Evolutionary conservation across 257 asterid species (phyloP), one percentile per base, ranked within the genome.

Genomic region (Thymus quinquecostatus): DNA sequence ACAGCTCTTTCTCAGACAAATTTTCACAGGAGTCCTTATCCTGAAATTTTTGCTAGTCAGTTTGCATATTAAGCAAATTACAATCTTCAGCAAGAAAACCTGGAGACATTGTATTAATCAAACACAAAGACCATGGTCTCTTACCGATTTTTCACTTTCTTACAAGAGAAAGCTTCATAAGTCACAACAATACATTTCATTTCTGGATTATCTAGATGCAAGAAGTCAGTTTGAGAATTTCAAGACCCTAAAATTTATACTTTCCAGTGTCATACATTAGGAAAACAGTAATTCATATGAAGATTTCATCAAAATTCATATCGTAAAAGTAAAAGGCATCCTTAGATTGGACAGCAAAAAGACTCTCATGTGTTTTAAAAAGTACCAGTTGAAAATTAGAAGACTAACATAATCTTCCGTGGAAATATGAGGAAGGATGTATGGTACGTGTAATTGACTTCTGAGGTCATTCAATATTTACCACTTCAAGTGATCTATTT

Each of bases 1-100:
- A 82, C 71, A 93, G 87, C 75, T 91, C 96, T 57, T 82, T 75
- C 29, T 81, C 79, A 41, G 96, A 83, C 82, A 87, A 75, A 69
- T 82, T 67, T 75, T 86, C 96, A 77, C 80, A 72, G 62, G 93
- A 83, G 55, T 57, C 90, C 69, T 84, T 82, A 58, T 77, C 96
- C 98, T 91, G 89, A 79, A 79, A 81, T 59, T 28, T 77, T 66
- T 29, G 69, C 60, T 21, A 62, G 68, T 41, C 62, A 70, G 66
- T 67, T 44, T 50, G 41, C 72, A 63, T 29, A 43, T 60, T 57
- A 58, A 6, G 47, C 30, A 47, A 3, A 45, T 38, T 11, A 73
- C 68, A 73, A 41, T 44, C 14, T 6, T 36, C 53, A 21, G 76
- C 78, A 60, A 10, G 59, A 58, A 71, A 34, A 28, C 63, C 28